Evolutionary conservation across 768 basidiomycete genomes (phyloP), one percentile per base, ranked within the genome.

Genomic region (Mycena belliarum): DNA sequence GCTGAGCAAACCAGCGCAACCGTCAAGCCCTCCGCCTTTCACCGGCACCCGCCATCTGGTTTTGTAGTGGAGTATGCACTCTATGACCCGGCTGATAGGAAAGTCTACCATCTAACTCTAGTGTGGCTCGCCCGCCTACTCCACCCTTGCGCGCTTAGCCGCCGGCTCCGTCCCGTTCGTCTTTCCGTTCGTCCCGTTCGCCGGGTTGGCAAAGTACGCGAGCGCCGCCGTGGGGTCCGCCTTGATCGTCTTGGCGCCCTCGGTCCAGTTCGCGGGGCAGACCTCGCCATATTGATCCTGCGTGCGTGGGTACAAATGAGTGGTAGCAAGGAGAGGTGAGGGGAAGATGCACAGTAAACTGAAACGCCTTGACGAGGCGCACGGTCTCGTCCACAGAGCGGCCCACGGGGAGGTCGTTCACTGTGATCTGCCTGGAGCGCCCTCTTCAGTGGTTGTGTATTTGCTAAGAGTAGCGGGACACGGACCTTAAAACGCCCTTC

Each of bases 381-480:
- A 95, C 65, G 2, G 94, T 95, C 77, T 97, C 95, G 35, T 94
- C 93, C 52, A 96, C 94, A 3, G 92, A 94, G 51, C 95, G 90
- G n/a, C 95, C 95, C 47, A 96, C 93, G 15, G 94, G 92, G 38
- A 95, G 82, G 72, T 97, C 95, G 69, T 96, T 96, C 60, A 96
- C 79, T 52, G 91, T 93, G 64, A 91, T 88, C 79, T 92, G 88
- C 60, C 88, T 89, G 41, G 6, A 12, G 29, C 12, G 29, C 29
- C 25, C n/a, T 11, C 52, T 20, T 51, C 12, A 35, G 35, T 16
- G 11, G 35, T 12, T 32, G 4, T 35, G 6, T 51, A 28, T 25
- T 15, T 21, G 40, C 28, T 9, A 2, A 24, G 23, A 59, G 3
- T 21, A 23, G 21, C 20, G 21, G 29, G 18, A 49, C 28, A 68